Base-by-base conservation (phyloP, 441 rosid genomes). In the Gossypium gossypioides region DNA sequence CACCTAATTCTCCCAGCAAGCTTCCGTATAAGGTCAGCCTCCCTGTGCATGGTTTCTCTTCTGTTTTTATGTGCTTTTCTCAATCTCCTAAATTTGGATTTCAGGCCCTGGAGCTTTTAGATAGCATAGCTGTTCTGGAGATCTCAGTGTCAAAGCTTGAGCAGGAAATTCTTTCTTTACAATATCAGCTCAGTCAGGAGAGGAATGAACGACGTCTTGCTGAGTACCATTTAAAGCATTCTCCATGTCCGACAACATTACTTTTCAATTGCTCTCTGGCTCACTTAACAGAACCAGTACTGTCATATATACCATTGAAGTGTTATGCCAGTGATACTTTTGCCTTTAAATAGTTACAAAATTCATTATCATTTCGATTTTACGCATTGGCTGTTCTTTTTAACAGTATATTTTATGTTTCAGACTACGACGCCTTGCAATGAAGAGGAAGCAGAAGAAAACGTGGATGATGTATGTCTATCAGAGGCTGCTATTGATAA, bases 21-120 rank as follows among this genome's bases (percentile, higher is more conserved):
- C 89, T 93, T 76, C 95, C 98, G 0, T 84, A 88, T 27, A 83
- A 86, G 90, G 98, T 91, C 59, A 64, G 50, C 62, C 57, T 75
- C 76, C 73, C 50, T 67, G 24, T 24, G 9, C 32, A 15, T 46
- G 62, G 54, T 8, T 72, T 48, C 71, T 65, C 61, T 71, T 74
- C 9, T 46, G 4, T 68, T 24, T 18, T 64, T 71, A 57, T 69
- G 57, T 68, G 72, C 62, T 76, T 74, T 60, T 72, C 37, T 27
- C 27, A 71, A 73, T 67, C 34, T 59, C 46, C 72, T 13, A 55
- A 12, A 58, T 66, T 21, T 60, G 46, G 78, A 68, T 70, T 68
- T 75, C 81, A 91, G 97, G 92, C 90, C 50, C 89, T 81, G 77
- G 96, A 90, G 81, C 88, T 93, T 71, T 72, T 91, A 76, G 94